A percentile compares a stretch with the other conserved stretches of the same genome.
phyloP scores from a whole-genome alignment of 345 rosid genomes.

The Toxicodendron radicans region DNA sequence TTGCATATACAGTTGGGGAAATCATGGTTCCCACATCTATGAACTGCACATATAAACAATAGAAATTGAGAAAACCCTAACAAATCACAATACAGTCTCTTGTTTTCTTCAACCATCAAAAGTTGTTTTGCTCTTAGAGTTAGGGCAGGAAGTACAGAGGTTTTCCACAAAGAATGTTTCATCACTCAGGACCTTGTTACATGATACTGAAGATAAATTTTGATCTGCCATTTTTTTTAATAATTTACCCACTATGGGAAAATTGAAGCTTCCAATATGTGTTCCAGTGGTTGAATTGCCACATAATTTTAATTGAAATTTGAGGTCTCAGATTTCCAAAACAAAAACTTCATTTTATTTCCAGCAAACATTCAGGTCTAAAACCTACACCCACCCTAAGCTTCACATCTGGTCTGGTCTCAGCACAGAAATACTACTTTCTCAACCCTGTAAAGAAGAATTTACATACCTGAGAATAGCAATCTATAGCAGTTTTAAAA shows the following conservation, averaged over 20 bases:
- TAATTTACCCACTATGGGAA: not conserved
- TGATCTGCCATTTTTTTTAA: not conserved
- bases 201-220: not conserved
- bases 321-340: not conserved
- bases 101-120: not conserved
- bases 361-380: not conserved
- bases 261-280: not conserved
- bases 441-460: not conserved
- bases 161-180: not conserved
- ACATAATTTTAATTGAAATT: not conserved
- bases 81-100: not conserved
- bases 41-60: slow-evolving; percentile 45
- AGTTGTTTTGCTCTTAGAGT: not conserved
- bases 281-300: not conserved
- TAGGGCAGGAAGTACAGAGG: not conserved
- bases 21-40: slow-evolving; percentile 81
- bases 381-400: not conserved
- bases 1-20: slow-evolving; percentile 80
- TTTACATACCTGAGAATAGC: slow-evolving; percentile 71
- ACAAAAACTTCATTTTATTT: not conserved
- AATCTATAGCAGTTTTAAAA: slow-evolving; percentile 68
- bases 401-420: not conserved
- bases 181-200: not conserved
- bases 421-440: not conserved
- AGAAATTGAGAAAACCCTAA: not conserved